Conservation (phyloP, 2,329 filamentous ascomycete species). For the Diaporthe longicolla region DNA sequence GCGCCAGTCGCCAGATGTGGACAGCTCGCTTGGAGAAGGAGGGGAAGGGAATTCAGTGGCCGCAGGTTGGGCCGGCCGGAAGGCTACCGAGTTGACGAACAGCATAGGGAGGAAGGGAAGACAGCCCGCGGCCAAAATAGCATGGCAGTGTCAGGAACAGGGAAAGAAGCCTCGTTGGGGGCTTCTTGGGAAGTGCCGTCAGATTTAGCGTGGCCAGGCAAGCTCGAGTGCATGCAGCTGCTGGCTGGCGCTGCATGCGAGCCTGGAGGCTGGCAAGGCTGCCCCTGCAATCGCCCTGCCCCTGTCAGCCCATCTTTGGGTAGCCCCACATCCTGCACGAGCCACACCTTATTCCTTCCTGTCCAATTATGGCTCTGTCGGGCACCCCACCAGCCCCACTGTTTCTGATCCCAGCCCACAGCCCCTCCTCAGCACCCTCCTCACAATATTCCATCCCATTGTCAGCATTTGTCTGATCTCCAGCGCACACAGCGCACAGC, state of each 20-base stretch:
- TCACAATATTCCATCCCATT: conserved; percentile 14
- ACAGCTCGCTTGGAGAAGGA: conserved; percentile 3
- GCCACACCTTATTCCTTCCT: conserved; percentile 36
- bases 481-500: neutral
- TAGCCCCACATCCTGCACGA: conserved; percentile 17
- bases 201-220: conserved; percentile 20
- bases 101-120: neutral
- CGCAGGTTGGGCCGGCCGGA: conserved; percentile 1
- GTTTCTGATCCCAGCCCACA: conserved; percentile 14
- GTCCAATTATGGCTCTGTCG: conserved; percentile 16
- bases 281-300: conserved; percentile 11
- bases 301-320: conserved; percentile 18
- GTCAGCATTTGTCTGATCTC: neutral
- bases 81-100: conserved; percentile 17
- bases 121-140: conserved; percentile 1
- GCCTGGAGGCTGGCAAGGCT: conserved; percentile 25
- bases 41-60: neutral
- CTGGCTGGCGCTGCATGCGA: conserved; percentile 16
- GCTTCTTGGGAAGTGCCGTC: conserved; percentile 20
- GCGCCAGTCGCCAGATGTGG: conserved; percentile 21
- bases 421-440: conserved; percentile 26
- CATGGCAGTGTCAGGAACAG: conserved; percentile 21
- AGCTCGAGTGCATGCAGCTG: conserved; percentile 4
- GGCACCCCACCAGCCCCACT: conserved; percentile 1
- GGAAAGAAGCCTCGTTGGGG: conserved; percentile 24